These are phyloP conservation scores for Talaromyces verruculosus DNA, from an alignment of 2,329 filamentous ascomycete genomes.

Conservation along the genomic window DNA sequence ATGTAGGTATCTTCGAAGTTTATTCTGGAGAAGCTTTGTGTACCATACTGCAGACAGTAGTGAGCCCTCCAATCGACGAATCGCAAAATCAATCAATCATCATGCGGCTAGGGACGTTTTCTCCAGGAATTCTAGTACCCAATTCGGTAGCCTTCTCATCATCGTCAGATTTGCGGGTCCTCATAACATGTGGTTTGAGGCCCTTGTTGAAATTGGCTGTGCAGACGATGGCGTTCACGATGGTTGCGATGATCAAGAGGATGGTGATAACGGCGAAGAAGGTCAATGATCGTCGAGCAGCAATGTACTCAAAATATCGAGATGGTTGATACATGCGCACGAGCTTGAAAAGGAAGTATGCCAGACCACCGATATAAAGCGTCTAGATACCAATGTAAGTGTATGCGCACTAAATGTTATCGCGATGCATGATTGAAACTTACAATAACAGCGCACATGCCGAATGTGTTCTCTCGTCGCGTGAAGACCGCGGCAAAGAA, in stretches of 20 bases:
- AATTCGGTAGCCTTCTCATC: slow-evolving; percentile 50
- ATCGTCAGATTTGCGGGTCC: slow-evolving; percentile 54
- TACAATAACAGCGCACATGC: slow-evolving; percentile 74
- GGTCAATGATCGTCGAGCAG: slow-evolving; percentile 81
- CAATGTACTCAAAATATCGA: slow-evolving; percentile 63
- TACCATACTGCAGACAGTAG: slow-evolving; percentile 17
- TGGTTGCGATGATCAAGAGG: slow-evolving; percentile 81
- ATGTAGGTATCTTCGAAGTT: slow-evolving; percentile 3
- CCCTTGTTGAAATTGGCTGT: slow-evolving; percentile 88
- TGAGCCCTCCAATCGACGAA: background rate
- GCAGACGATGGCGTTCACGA: slow-evolving; percentile 81
- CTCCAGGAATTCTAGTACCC: slow-evolving; percentile 35
- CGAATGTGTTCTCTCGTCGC: slow-evolving; percentile 73
- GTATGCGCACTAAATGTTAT: background rate
- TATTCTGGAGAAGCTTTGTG: background rate
- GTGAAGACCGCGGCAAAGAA: slow-evolving; percentile 82
- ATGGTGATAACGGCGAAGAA: slow-evolving; percentile 94
- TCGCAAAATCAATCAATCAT: slow-evolving; percentile 44
- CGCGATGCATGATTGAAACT: slow-evolving; percentile 28
- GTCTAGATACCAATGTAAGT: slow-evolving; percentile 44
- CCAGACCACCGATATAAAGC: slow-evolving; percentile 83
- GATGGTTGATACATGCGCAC: slow-evolving; percentile 82
- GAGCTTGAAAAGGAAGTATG: slow-evolving; percentile 98
- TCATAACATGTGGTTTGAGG: slow-evolving; percentile 79
- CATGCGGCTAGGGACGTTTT: slow-evolving; percentile 44